These are phyloP conservation scores for Ottelia alismoides DNA, from an alignment of 106 monocot genomes.

Conservation along the genomic window DNA sequence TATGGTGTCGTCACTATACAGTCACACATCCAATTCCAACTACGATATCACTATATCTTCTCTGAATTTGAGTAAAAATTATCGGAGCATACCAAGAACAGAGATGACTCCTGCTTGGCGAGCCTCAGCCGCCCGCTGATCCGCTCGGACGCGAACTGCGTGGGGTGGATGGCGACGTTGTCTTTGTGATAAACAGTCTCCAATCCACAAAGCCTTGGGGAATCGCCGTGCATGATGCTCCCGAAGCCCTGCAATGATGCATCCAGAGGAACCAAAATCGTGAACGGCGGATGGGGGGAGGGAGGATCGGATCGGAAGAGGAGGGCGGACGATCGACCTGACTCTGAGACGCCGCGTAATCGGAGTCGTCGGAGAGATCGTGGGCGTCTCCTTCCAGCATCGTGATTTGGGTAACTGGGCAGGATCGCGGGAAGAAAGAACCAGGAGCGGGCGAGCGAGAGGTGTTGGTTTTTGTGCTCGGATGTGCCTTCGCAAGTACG, in stretches of 20 bases:
- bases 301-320: not conserved
- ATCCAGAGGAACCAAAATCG: too few species aligned
- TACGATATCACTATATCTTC: too few species aligned
- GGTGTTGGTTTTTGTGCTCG: too few species aligned
- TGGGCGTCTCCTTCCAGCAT: constrained; percentile 37
- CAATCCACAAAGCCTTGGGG: constrained; percentile 13
- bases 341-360: constrained; percentile 57
- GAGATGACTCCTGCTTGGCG: constrained; percentile 26
- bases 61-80: too few species aligned
- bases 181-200: constrained; percentile 45
- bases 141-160: constrained; percentile 41
- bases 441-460: too few species aligned
- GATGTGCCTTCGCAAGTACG: too few species aligned
- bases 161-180: constrained; percentile 55
- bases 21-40: too few species aligned
- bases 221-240: constrained; percentile 23
- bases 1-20: too few species aligned
- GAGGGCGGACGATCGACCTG: constrained; percentile 16
- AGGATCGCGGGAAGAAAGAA: too few species aligned
- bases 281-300: too few species aligned
- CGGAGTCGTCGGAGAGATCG: constrained; percentile 70
- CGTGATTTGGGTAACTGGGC: not conserved
- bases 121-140: constrained; percentile 55
- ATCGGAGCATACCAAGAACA: constrained; percentile 52
- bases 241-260: too few species aligned